A percentile compares a stretch with the other conserved stretches of the same genome.
Conservation (phyloP, 768 basidiomycete species). For the Rhodotorula sphaerocarpa region DNA sequence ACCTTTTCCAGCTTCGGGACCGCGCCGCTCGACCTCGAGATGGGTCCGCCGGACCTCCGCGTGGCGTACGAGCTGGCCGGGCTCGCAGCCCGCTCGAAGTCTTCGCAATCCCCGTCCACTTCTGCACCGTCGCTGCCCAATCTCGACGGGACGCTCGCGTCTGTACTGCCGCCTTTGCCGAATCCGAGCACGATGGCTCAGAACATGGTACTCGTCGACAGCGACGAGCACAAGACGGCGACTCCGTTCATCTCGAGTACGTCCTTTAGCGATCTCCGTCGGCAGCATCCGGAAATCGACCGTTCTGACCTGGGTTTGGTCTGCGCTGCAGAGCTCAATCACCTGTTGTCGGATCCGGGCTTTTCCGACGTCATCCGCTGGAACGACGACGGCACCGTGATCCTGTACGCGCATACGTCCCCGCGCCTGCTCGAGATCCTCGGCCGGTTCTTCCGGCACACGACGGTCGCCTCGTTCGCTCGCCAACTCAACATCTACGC, state of each 20-base stretch:
- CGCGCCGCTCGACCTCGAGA: not conserved
- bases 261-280: not conserved
- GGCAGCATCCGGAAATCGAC: no score
- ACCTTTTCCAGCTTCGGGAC: no score
- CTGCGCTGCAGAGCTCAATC: constrained; percentile 5
- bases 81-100: not conserved
- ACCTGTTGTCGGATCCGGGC: constrained; percentile 9
- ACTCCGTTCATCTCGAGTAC: constrained; percentile 26
- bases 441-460: constrained; percentile 19
- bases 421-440: constrained; percentile 9
- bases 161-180: no score
- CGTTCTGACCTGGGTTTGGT: not conserved
- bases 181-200: not conserved
- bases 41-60: not conserved
- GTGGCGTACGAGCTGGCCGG: constrained; percentile 2
- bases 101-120: not conserved
- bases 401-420: constrained; percentile 19
- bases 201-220: no score
- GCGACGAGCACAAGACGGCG: not conserved
- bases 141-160: not conserved
- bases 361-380: constrained; percentile 14
- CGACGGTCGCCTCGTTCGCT: constrained; percentile 3
- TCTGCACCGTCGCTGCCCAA: no score
- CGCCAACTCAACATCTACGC: constrained; percentile 22
- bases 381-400: not conserved